These are phyloP conservation scores for Curvularia eragrostidis DNA, from an alignment of 2,329 filamentous ascomycete species.

Conservation along the genomic window DNA sequence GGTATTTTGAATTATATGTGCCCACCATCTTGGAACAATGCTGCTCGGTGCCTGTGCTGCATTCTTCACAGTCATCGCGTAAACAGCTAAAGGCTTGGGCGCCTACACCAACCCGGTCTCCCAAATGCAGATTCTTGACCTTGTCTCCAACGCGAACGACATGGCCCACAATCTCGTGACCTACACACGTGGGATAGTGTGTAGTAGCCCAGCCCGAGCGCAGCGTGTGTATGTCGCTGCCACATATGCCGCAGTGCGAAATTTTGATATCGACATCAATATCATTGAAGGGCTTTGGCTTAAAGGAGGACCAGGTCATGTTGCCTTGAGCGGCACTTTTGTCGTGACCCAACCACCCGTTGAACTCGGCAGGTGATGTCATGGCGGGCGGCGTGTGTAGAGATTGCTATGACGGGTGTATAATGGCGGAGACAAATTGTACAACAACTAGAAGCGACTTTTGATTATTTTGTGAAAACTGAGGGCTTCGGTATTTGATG, in stretches of 20 bases:
- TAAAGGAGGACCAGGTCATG: conserved; percentile 60
- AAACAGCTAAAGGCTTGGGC: conserved; percentile 59
- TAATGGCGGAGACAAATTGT: background rate
- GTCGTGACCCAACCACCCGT: conserved; percentile 65
- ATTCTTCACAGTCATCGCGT: conserved; percentile 60
- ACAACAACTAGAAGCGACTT: background rate
- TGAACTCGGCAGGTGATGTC: conserved; percentile 56
- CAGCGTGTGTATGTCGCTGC: conserved; percentile 48
- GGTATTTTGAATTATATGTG: conserved; percentile 67
- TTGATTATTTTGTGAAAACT: too few relatives aligned
- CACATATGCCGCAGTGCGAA: conserved; percentile 46
- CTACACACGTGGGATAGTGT: conserved; percentile 53
- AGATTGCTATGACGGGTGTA: background rate
- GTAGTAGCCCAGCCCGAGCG: conserved; percentile 54
- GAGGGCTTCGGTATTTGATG: background rate
- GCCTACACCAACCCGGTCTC: conserved; percentile 65
- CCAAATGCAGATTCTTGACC: conserved; percentile 60
- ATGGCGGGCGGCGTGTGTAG: conserved; percentile 17
- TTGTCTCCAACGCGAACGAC: conserved; percentile 46
- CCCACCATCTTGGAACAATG: conserved; percentile 58
- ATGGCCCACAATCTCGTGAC: conserved; percentile 53
- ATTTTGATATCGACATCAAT: conserved; percentile 48
- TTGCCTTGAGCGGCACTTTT: conserved; percentile 59
- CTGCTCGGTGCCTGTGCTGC: conserved; percentile 54
- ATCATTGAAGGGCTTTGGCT: conserved; percentile 50